Evolutionary conservation across 2,329 filamentous ascomycete species (phyloP).

Genomic region (Pyrenochaeta sp.): DNA sequence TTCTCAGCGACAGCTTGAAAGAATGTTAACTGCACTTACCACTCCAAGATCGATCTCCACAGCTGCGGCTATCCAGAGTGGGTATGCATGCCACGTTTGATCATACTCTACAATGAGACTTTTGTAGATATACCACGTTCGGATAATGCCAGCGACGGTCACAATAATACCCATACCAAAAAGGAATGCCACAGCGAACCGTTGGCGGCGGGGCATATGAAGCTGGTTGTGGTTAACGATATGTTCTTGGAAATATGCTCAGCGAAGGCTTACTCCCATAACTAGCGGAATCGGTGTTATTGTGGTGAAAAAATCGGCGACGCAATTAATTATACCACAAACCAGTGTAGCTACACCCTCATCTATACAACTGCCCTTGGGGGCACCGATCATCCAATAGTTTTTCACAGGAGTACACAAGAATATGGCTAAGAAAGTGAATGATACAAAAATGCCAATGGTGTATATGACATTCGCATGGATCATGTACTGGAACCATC

Average conservation of each 20-base stretch:
- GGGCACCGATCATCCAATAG: slow-evolving; percentile 53
- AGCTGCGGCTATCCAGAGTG: slow-evolving; percentile 57
- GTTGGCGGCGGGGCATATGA: slow-evolving; percentile 53
- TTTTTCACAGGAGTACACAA: slow-evolving; percentile 53
- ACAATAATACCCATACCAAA: slow-evolving; percentile 55
- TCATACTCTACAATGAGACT: slow-evolving; percentile 53
- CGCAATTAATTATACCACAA: slow-evolving; percentile 54
- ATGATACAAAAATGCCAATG: slow-evolving; percentile 49
- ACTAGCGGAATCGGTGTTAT: slow-evolving; percentile 56
- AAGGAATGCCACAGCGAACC: slow-evolving; percentile 50
- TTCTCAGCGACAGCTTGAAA: neutral
- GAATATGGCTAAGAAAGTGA: slow-evolving; percentile 48
- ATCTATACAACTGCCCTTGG: slow-evolving; percentile 47
- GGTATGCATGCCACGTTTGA: slow-evolving; percentile 56
- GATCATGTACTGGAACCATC: slow-evolving; percentile 51
- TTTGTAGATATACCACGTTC: slow-evolving; percentile 57
- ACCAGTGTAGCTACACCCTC: slow-evolving; percentile 52
- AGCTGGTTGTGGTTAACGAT: slow-evolving; percentile 28
- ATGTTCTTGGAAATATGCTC: neutral
- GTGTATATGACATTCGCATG: slow-evolving; percentile 51
- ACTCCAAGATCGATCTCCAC: slow-evolving; percentile 58
- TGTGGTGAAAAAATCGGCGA: slow-evolving; percentile 54
- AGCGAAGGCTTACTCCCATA: slow-evolving; percentile 30
- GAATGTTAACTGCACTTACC: slow-evolving; percentile 38
- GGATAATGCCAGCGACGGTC: slow-evolving; percentile 52